A percentile compares a stretch with the other conserved stretches of the same genome.
phyloP scores from a whole-genome alignment of 192 early-diverging fungal genomes.

The Thamnidium elegans region DNA sequence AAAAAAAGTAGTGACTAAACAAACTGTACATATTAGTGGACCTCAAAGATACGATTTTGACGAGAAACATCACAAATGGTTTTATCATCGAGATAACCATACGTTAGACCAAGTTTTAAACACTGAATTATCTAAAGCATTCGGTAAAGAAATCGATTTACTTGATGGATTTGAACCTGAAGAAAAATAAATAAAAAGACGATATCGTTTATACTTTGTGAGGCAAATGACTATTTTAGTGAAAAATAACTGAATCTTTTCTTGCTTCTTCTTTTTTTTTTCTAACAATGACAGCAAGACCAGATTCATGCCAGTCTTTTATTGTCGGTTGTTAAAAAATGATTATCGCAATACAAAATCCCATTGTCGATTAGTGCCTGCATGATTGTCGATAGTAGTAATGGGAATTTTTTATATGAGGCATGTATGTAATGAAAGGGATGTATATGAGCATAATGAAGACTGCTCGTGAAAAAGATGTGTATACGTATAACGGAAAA shows the following conservation, averaged over 20 bases:
- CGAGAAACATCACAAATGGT: conserved; percentile 58
- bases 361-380: too few species aligned
- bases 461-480: background rate
- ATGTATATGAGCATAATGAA: conserved; percentile 3
- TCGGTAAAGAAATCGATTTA: conserved; percentile 44
- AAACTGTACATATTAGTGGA: conserved; percentile 51
- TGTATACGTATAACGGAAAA: background rate
- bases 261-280: too few species aligned
- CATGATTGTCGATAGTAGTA: too few species aligned
- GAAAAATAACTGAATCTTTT: too few species aligned
- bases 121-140: conserved; percentile 58
- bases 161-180: conserved; percentile 31
- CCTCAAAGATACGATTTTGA: conserved; percentile 86
- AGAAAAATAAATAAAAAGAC: background rate
- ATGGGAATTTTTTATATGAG: background rate
- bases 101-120: conserved; percentile 67
- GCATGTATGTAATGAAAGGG: background rate
- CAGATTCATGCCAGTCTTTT: too few species aligned
- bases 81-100: conserved; percentile 69
- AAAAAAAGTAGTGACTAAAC: background rate
- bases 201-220: too few species aligned
- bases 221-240: too few species aligned
- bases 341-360: too few species aligned
- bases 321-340: too few species aligned
- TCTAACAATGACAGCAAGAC: too few species aligned